Evolutionary conservation across 2,329 filamentous ascomycete genomes (phyloP), one percentile per base, ranked within the genome.

Genomic region (Trichoderma guizhouense): DNA sequence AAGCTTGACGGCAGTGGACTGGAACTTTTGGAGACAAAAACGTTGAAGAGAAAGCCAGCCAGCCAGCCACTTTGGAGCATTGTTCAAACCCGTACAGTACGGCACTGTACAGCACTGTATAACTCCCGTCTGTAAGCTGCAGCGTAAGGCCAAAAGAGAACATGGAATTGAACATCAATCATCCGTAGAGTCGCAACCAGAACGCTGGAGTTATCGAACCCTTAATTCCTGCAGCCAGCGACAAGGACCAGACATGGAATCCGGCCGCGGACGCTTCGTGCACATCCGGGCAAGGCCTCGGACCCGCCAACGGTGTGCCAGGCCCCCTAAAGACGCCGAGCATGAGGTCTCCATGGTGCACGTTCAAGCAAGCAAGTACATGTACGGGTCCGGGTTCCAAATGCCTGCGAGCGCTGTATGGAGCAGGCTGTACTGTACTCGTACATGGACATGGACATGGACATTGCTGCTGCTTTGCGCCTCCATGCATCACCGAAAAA

Each of bases 231-330:
- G 43, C 43, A 53, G 55, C 8, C 21, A 61, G 55, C 36, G 66
- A 62, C 66, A 69, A 34, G 36, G 39, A 61, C 24, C 55, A 39
- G 28, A 18, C 43, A 51, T 21, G 43, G 39, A 43, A 43, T 43
- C n/a, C 43, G 43, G 55, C 65, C 51, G 66, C 66, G 55, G 66
- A 34, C 66, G 57, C 55, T 18, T 62, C 55, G n/a, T 51, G 66
- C 66, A 53, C 57, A 60, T 69, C 66, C 66, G 66, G 24, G 66
- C 57, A 34, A n/a, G 21, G 39, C 26, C 32, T 15, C n/a, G 39
- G 30, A 30, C 66, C 39, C 55, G 57, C 66, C 57, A 26, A 9
- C 36, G 39, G 26, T 60, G 53, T 24, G 34, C 53, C 34, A 62
- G 57, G 39, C 39, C 39, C 39, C 39, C 57, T 47, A 53, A 61